These are phyloP conservation scores for Erysimum cheiri DNA, from an alignment of 441 rosid genomes.

Conservation along the genomic window DNA sequence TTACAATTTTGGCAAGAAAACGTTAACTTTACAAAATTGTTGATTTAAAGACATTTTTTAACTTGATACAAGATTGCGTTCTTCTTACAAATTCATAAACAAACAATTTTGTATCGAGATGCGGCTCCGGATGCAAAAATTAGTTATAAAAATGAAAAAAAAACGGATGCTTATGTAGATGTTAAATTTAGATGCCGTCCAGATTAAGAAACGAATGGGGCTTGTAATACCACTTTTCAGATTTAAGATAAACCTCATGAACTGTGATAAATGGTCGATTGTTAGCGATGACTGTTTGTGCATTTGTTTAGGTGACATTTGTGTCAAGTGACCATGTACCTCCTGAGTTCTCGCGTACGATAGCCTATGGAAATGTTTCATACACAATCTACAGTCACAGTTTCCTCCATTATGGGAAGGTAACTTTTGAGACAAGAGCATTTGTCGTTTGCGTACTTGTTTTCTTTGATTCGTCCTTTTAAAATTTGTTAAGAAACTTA, in stretches of 20 bases:
- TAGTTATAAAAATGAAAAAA: too few relatives aligned
- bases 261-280: neutral
- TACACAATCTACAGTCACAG: constrained; percentile 90
- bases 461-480: neutral
- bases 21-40: neutral
- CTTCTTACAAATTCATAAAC: neutral
- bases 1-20: neutral
- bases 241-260: neutral
- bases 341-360: constrained; percentile 59
- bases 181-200: too few relatives aligned
- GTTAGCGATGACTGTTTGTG: constrained; percentile 2
- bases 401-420: constrained; percentile 92
- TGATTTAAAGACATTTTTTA: neutral
- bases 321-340: constrained; percentile 73
- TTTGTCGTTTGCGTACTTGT: neutral
- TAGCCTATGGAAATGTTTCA: constrained; percentile 63
- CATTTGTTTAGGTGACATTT: constrained; percentile 69
- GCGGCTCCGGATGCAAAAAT: too few relatives aligned
- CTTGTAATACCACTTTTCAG: neutral
- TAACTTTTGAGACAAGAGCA: constrained; percentile 35
- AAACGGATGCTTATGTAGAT: too few relatives aligned
- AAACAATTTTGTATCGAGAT: neutral
- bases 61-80: neutral
- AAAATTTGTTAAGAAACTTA: neutral
- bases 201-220: neutral